phyloP scores from a whole-genome alignment of 2,329 filamentous ascomycete genomes.

The Xylaria sp. region DNA sequence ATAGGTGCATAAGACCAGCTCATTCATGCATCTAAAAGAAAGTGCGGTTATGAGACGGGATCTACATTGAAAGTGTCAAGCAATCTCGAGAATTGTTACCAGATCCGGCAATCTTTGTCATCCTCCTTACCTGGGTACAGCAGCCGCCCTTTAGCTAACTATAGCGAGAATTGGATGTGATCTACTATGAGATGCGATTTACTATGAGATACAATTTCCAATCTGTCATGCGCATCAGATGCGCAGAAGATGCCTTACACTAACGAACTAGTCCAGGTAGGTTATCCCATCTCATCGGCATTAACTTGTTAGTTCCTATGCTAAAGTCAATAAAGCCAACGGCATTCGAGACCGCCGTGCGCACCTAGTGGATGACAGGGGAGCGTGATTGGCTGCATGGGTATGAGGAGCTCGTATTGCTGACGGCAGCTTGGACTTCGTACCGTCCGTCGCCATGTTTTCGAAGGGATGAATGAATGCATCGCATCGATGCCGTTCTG shows the following conservation, averaged over 20 bases:
- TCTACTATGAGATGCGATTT: neutral
- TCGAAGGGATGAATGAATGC: neutral
- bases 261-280: too few species aligned
- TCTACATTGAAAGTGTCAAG: too few species aligned
- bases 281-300: slow-evolving; percentile 13
- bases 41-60: neutral
- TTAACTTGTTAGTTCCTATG: neutral
- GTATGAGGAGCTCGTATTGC: slow-evolving; percentile 29
- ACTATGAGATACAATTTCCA: neutral
- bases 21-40: neutral
- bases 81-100: neutral
- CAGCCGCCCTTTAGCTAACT: too few species aligned
- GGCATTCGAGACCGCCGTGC: neutral
- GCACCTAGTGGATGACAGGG: slow-evolving; percentile 11
- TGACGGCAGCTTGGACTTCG: slow-evolving; percentile 15
- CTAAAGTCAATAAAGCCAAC: neutral
- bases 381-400: slow-evolving; percentile 18
- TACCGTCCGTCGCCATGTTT: slow-evolving; percentile 11
- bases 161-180: neutral
- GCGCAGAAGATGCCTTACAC: too few species aligned
- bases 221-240: neutral
- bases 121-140: too few species aligned
- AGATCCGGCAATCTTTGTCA: neutral
- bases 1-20: neutral
- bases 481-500: neutral